A percentile compares a stretch with the other conserved stretches of the same genome.
Evolutionary conservation across 148 eudicot species (phyloP).

Genomic region (Arctostaphylos glauca): DNA sequence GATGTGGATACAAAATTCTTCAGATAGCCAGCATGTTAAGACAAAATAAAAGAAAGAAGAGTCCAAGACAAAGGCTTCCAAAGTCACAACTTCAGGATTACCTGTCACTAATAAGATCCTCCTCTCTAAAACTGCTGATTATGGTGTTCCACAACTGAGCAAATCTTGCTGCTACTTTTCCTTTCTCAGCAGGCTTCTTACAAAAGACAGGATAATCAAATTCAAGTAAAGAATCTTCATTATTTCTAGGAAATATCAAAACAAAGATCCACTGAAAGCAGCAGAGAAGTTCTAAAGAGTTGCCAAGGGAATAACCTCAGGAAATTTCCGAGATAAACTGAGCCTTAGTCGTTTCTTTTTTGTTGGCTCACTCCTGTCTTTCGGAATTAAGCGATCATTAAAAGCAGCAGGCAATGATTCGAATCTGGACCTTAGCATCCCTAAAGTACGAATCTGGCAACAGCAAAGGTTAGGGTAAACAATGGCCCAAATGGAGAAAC

Average conservation of each 20-base stretch:
- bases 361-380: constrained; percentile 60
- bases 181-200: constrained; percentile 70
- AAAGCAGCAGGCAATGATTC: constrained; percentile 91
- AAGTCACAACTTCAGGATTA: not conserved
- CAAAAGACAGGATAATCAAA: constrained; percentile 8
- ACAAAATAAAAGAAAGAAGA: constrained; percentile 22
- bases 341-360: constrained; percentile 95
- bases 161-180: constrained; percentile 89
- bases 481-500: not conserved
- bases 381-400: constrained; percentile 79
- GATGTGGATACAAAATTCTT: not conserved
- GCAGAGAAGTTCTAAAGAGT: not conserved
- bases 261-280: constrained; percentile 10
- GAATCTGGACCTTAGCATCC: constrained; percentile 93
- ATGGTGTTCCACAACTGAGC: constrained; percentile 99
- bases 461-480: constrained; percentile 1
- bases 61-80: constrained; percentile 29
- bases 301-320: constrained; percentile 35
- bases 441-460: constrained; percentile 86
- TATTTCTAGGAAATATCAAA: not conserved
- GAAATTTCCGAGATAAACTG: constrained; percentile 72
- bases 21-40: not conserved
- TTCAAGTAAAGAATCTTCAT: not conserved
- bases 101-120: constrained; percentile 69
- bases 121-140: constrained; percentile 90